Base-by-base conservation (phyloP, 495 filamentous ascomycete species). In the Extremus antarcticus region DNA sequence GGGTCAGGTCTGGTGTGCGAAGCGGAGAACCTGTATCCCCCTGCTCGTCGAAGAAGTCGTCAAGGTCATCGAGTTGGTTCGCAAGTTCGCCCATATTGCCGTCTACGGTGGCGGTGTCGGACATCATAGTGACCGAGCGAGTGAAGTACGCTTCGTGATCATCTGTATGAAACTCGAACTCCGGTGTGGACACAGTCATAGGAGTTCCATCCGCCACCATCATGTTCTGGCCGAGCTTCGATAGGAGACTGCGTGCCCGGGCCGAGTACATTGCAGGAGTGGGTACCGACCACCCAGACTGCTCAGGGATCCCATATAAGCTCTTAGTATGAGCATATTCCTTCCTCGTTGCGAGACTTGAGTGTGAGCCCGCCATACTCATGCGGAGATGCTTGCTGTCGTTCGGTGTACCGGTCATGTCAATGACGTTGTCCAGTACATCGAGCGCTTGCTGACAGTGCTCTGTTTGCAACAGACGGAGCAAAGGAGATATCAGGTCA, bases 281-380 rank as follows among this genome's bases (percentile, higher is more conserved):
- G 1, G 94, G 92, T 32, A 99, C 87, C 0, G 94, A 90, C 92
- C 92, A 99, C 7, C 92, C 92, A 2, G 86, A 90, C 23, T 88
- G 86, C 65, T 96, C 90, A 1, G 92, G 92, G 55, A 99, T 96
- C 47, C 92, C 92, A 66, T 96, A 99, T 20, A 99, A 73, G 65
- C 88, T 95, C 63, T 94, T 84, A 3, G 88, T 94, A 25, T 85
- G 84, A 62, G 95, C 92, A 63, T 95, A 97, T 66, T 95, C 88
- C 64, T 96, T 96, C 40, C 87, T 82, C 47, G 90, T 83, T 0
- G 84, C 83, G 58, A 86, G 84, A 1, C 61, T 70, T 1, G 88
- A 90, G 19, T 85, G 86, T 21, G 80, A 81, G 38, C 83, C 78
- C 7, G 86, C 88, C 86, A 97, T 95, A 70, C 88, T 95, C 92